Evolutionary conservation across 768 basidiomycete genomes (phyloP).

Genomic region (Auriscalpium microsporum): DNA sequence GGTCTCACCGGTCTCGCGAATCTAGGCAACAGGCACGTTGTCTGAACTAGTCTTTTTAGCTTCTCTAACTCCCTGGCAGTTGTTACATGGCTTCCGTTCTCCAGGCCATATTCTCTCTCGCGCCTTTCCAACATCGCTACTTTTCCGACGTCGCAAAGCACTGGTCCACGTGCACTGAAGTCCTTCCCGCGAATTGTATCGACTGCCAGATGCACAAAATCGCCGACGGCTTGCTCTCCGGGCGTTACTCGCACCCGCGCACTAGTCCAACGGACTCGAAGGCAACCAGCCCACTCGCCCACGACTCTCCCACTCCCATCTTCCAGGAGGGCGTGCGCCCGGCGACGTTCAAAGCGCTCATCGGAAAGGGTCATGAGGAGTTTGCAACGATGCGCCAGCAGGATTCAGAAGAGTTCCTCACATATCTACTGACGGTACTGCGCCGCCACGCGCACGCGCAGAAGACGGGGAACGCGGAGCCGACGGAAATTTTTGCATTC

Average conservation of each 20-base stretch:
- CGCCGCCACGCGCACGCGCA: constrained; percentile 53
- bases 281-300: constrained; percentile 26
- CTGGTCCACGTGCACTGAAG: constrained; percentile 49
- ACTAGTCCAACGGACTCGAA: constrained; percentile 23
- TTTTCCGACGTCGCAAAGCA: constrained; percentile 41
- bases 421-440: constrained; percentile 67
- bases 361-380: constrained; percentile 89
- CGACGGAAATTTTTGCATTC: constrained; percentile 72
- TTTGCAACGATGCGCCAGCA: constrained; percentile 97
- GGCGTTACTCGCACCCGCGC: constrained; percentile 72
- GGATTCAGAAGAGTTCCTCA: constrained; percentile 92
- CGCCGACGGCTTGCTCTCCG: constrained; percentile 86
- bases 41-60: not conserved
- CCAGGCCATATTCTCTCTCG: constrained; percentile 78
- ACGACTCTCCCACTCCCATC: constrained; percentile 34
- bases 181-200: constrained; percentile 76
- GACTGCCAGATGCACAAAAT: constrained; percentile 94
- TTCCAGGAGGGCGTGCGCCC: constrained; percentile 87
- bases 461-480: constrained; percentile 39
- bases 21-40: constrained; percentile 74
- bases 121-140: constrained; percentile 71
- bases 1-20: constrained; percentile 87
- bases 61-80: constrained; percentile 29
- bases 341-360: constrained; percentile 74
- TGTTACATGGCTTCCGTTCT: constrained; percentile 97